Conservation (phyloP, 345 rosid species). For the Syzygium aqueum region DNA sequence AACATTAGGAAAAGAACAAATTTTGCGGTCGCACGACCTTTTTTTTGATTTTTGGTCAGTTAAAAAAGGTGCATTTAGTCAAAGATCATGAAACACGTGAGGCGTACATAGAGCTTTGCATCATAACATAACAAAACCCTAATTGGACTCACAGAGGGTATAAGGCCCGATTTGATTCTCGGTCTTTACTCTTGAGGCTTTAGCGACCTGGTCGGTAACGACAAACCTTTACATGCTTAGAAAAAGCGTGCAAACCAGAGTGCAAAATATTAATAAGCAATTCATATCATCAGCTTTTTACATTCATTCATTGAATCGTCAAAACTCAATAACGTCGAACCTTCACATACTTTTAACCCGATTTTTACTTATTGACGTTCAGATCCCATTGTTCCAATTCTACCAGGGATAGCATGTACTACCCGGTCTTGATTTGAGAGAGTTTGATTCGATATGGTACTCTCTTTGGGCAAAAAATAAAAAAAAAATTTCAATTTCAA, state of each 20-base stretch:
- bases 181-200: neutral
- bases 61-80: neutral
- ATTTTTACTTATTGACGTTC: neutral
- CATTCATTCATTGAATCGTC: neutral
- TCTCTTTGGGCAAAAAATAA: neutral
- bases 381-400: neutral
- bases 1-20: neutral
- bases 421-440: neutral
- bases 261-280: neutral
- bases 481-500: neutral
- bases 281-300: neutral
- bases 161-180: neutral
- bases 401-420: neutral
- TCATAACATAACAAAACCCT: neutral
- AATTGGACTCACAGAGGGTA: neutral
- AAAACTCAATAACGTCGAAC: neutral
- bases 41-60: neutral
- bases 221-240: neutral
- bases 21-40: neutral
- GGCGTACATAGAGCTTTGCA: neutral
- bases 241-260: neutral
- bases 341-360: neutral
- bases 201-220: neutral
- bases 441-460: neutral
- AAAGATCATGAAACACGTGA: neutral